These are phyloP conservation scores for Vitis labrusca DNA, from an alignment of 164 flowering plant species.

Conservation along the genomic window DNA sequence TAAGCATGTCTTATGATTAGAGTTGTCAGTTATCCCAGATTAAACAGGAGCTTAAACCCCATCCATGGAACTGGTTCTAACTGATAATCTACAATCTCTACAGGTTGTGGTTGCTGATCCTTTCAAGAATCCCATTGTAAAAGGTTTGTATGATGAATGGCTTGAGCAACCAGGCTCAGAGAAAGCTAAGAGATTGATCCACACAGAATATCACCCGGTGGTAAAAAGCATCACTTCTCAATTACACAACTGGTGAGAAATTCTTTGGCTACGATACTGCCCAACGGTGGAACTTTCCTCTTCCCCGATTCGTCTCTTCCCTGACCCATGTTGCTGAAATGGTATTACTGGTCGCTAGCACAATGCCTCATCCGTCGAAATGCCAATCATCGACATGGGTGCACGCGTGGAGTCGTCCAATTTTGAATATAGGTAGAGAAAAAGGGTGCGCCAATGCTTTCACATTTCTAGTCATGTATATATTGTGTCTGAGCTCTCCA, in stretches of 20 bases:
- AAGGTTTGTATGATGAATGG: constrained; percentile 78
- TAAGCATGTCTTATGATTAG: no score
- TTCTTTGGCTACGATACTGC: neutral
- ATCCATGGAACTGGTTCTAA: neutral
- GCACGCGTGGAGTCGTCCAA: constrained; percentile 15
- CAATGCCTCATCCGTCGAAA: neutral
- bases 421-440: constrained; percentile 16
- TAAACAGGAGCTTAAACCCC: no score
- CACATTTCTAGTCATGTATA: constrained; percentile 7
- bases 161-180: constrained; percentile 85
- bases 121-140: constrained; percentile 65
- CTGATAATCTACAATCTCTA: neutral
- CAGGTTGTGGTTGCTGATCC: constrained; percentile 79
- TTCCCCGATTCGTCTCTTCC: neutral
- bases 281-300: neutral
- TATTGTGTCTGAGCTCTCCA: neutral
- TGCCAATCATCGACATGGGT: neutral
- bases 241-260: constrained; percentile 74
- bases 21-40: no score
- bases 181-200: constrained; percentile 61
- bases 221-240: constrained; percentile 73
- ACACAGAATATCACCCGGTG: constrained; percentile 84
- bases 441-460: neutral
- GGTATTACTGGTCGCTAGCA: neutral
- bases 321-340: neutral